These are phyloP conservation scores for Podila epicladia DNA, from an alignment of 192 early-diverging fungal genomes.

Conservation along the genomic window DNA sequence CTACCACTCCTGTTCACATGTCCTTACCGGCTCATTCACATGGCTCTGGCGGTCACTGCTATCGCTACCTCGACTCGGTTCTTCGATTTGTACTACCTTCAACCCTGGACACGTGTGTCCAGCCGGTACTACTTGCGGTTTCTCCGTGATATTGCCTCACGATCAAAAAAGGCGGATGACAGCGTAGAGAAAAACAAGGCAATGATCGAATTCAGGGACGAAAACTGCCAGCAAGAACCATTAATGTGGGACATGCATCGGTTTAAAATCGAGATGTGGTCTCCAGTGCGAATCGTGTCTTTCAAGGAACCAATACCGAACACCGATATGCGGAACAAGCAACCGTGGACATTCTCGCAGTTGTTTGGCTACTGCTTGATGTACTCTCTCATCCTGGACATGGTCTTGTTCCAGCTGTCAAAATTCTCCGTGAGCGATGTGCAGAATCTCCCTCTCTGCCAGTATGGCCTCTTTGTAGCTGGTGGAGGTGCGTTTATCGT, in stretches of 20 bases:
- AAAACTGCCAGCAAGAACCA: not conserved
- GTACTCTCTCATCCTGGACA: constrained; percentile 6
- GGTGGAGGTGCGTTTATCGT: constrained; percentile 10
- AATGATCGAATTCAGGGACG: not conserved
- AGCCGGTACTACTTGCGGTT: not conserved
- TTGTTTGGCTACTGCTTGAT: not conserved
- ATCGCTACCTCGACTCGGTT: constrained; percentile 17
- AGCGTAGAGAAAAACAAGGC: not conserved
- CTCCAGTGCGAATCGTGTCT: constrained; percentile 23
- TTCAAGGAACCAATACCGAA: not conserved
- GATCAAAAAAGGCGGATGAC: not conserved
- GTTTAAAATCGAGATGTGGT: constrained; percentile 26
- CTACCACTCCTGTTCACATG: constrained; percentile 19
- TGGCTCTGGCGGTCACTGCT: constrained; percentile 8
- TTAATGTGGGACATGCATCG: constrained; percentile 35
- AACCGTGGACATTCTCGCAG: constrained; percentile 13
- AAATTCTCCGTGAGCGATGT: constrained; percentile 4
- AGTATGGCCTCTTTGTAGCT: constrained; percentile 13
- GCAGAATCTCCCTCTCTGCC: not conserved
- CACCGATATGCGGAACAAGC: not conserved
- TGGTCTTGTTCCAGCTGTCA: constrained; percentile 13
- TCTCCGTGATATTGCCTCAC: not conserved
- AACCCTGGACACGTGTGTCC: constrained; percentile 36
- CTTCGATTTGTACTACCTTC: constrained; percentile 39
- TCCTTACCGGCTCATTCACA: constrained; percentile 3